Base-by-base conservation (phyloP, 2,329 filamentous ascomycete genomes). In the Curvularia verruculosa region DNA sequence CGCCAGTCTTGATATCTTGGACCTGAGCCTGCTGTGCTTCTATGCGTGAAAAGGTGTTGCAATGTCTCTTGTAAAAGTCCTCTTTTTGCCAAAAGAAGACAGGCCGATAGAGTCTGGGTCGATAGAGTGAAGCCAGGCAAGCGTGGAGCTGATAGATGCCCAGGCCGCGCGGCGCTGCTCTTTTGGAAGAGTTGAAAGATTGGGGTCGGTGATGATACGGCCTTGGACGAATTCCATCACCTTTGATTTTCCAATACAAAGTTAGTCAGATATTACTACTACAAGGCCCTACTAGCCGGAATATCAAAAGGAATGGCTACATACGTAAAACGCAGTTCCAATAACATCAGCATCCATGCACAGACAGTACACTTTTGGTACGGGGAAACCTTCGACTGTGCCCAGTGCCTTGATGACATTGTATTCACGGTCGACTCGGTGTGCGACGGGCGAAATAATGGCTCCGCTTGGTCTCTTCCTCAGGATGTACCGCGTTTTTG, bases 181-280 rank as follows among this genome's bases (percentile, higher is more conserved):
- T 0, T 88, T 77, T 18, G 82, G 81, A 13, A 91, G 84, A 1
- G 24, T 88, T 1, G 91, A 91, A 72, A 97, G 87, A 44, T 88
- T 81, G 28, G 92, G 89, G 76, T 98, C 92, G 66, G 92, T 91
- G 71, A 97, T 91, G 77, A 97, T 96, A 71, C 94, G 88, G 23
- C 95, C 95, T 73, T 95, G 89, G 52, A 98, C 82, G 74, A 93
- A 98, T 76, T 92, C 88, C 95, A 98, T 98, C 70, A 98, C 87
- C 72, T 75, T 13, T 18, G 24, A 2, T 2, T 7, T 24, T 41
- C n/a, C 21, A 15, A 18, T 7, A 10, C 24, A n/a, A n/a, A 29
- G 44, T 49, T 10, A 52, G 43, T n/a, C 12, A 3, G n/a, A 19
- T 19, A 40, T 23, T 19, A 5, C 15, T 19, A 5, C 15, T 8